Evolutionary conservation across 225 moss, liverwort and hornwort species (phyloP), one percentile per base, ranked within the genome.

Genomic region (Pseudisothecium myosuroides): DNA sequence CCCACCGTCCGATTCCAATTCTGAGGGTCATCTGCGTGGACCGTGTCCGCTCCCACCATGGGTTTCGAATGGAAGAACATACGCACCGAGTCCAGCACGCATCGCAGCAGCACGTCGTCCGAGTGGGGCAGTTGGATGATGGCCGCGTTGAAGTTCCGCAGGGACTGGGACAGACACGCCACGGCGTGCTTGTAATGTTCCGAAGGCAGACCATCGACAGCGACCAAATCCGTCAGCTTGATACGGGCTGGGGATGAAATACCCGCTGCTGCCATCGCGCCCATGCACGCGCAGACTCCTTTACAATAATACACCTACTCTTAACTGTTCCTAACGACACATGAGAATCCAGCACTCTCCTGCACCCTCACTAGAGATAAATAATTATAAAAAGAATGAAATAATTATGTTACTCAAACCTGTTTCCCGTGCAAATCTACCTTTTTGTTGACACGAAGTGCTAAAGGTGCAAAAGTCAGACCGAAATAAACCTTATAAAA

Each of bases 1-100:
- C 98, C 98, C 41, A 88, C 95, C n/a, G 97, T 96, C 75, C 96
- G 92, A 90, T 95, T 97, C 98, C 98, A 99, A 84, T 96, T 95
- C 88, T 96, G 96, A 43, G 96, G 94, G 76, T 99, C 98, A 37
- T 96, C 96, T 6, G 94, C 83, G 74, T 94, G 97, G 21, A 96
- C 96, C 22, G 95, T 90, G 47, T 96, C 97, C n/a, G 94, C 91
- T 72, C 96, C 96, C 36, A 97, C 95, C 78, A 94, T 90, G 52
- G 98, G 96, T 36, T 93, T 95, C 89, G 95, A 96, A 83, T 99
- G 97, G 85, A 99, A 97, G 64, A 97, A 99, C 97, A 99, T 97
- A 36, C 97, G 96, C n/a, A 96, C 97, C 43, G 98, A 97, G 90
- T 96, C 98, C 87, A 99, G 94, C 49, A 99, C 98, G 90, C 97